These are phyloP conservation scores for Pichia inconspicua DNA, from an alignment of 1,139 yeast genomes.

Conservation along the genomic window DNA sequence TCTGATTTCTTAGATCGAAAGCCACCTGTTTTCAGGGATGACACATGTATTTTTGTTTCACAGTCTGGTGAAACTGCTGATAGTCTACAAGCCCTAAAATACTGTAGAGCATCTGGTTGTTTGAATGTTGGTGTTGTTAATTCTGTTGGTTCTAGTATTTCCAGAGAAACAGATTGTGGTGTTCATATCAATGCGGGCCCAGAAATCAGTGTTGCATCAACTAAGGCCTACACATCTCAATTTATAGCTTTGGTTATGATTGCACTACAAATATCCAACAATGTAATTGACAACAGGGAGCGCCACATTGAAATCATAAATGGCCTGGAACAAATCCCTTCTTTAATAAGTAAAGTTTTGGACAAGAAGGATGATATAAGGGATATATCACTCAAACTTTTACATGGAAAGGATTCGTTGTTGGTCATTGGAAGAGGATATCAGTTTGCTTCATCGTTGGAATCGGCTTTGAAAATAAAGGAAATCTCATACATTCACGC, in stretches of 20 bases:
- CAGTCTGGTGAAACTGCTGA: slow-evolving; percentile 99
- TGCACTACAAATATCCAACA: slow-evolving; percentile 89
- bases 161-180: slow-evolving; percentile 98
- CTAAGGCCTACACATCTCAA: slow-evolving; percentile 98
- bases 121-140: slow-evolving; percentile 94
- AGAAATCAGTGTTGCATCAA: slow-evolving; percentile 99
- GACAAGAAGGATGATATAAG: slow-evolving; percentile 68
- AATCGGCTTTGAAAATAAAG: slow-evolving; percentile 96
- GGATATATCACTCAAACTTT: slow-evolving; percentile 59
- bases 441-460: slow-evolving; percentile 94
- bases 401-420: slow-evolving; percentile 78
- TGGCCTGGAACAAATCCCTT: slow-evolving; percentile 79
- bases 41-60: slow-evolving; percentile 93
- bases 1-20: slow-evolving; percentile 94
- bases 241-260: slow-evolving; percentile 95
- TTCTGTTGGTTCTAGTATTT: slow-evolving; percentile 93
- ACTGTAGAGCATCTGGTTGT: slow-evolving; percentile 96
- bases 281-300: slow-evolving; percentile 64
- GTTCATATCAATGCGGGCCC: slow-evolving; percentile 99
- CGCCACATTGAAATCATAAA: slow-evolving; percentile 84
- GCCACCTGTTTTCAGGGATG: slow-evolving; percentile 96
- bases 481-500: slow-evolving; percentile 99
- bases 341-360: slow-evolving; percentile 74
- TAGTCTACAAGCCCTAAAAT: slow-evolving; percentile 91
- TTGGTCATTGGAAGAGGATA: slow-evolving; percentile 94